These are phyloP conservation scores for Aspergillus haitiensis DNA, from an alignment of 495 filamentous ascomycete species.

Conservation along the genomic window DNA sequence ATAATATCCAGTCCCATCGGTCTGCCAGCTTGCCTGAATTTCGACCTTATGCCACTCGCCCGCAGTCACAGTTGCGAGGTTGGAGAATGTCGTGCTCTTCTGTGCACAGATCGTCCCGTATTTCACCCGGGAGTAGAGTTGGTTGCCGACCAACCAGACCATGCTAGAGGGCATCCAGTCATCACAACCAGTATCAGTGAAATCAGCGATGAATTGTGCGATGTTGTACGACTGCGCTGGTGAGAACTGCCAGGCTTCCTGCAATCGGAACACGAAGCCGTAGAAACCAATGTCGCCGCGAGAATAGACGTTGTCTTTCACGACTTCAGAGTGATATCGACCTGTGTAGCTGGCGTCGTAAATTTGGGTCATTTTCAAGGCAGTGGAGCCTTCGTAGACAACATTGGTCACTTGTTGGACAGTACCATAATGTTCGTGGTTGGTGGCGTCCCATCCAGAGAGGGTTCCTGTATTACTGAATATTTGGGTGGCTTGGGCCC, in stretches of 20 bases:
- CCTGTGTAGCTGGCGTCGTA: conserved; percentile 48
- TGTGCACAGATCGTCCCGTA: conserved; percentile 45
- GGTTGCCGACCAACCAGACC: conserved; percentile 51
- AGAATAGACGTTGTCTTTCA: conserved; percentile 47
- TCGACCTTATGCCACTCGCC: conserved; percentile 53
- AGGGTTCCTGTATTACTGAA: conserved; percentile 55
- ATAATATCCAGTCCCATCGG: conserved; percentile 47
- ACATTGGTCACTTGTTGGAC: conserved; percentile 50
- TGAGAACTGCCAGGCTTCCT: conserved; percentile 49
- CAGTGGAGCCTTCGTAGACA: conserved; percentile 43
- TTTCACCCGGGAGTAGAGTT: conserved; percentile 50
- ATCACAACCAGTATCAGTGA: conserved; percentile 49
- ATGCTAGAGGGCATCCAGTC: conserved; percentile 55
- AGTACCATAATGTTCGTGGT: conserved; percentile 46
- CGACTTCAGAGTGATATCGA: conserved; percentile 58
- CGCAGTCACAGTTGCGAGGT: conserved; percentile 40
- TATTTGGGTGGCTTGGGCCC: conserved; percentile 31
- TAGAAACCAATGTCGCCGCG: conserved; percentile 54
- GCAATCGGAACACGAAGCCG: conserved; percentile 56
- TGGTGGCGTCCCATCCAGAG: conserved; percentile 47
- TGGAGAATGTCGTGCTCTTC: conserved; percentile 31
- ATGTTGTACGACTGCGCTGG: conserved; percentile 53
- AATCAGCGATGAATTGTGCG: conserved; percentile 58
- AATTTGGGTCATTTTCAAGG: conserved; percentile 55
- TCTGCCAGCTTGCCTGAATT: conserved; percentile 52